These are phyloP conservation scores for Coix lacrymajobi DNA, from an alignment of 176 grass and related monocot genomes.

Conservation along the genomic window DNA sequence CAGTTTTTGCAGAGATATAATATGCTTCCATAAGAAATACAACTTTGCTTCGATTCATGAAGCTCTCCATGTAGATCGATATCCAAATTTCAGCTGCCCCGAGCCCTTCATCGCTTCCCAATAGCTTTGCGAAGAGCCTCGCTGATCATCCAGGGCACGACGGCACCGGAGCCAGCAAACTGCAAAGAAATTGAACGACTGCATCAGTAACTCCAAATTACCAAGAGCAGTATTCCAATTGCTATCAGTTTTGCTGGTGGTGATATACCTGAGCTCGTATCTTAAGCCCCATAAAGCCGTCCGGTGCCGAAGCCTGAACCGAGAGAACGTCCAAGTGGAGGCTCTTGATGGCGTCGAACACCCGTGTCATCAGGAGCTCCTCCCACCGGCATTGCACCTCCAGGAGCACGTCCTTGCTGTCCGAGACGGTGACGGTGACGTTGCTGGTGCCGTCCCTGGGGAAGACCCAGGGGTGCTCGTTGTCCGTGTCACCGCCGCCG, in stretches of 20 bases:
- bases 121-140: constrained; percentile 47
- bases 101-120: constrained; percentile 14
- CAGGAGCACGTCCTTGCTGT: constrained; percentile 51
- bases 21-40: not conserved
- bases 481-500: not conserved
- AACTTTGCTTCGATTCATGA: not conserved
- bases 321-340: constrained; percentile 66
- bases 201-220: no score
- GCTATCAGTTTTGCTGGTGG: not conserved
- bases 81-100: not conserved
- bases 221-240: no score
- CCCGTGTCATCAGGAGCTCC: constrained; percentile 54
- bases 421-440: constrained; percentile 52
- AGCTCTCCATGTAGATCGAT: no score
- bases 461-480: constrained; percentile 26
- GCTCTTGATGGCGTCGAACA: constrained; percentile 63
- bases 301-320: constrained; percentile 51
- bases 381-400: constrained; percentile 73
- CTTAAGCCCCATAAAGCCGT: constrained; percentile 45
- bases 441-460: constrained; percentile 38
- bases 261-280: constrained; percentile 64
- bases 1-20: no score
- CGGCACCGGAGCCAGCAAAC: constrained; percentile 27
- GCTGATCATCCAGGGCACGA: constrained; percentile 56
- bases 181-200: constrained; percentile 17